Evolutionary conservation across 306 rosid species (phyloP).

Genomic region (Cucumis cinereus): DNA sequence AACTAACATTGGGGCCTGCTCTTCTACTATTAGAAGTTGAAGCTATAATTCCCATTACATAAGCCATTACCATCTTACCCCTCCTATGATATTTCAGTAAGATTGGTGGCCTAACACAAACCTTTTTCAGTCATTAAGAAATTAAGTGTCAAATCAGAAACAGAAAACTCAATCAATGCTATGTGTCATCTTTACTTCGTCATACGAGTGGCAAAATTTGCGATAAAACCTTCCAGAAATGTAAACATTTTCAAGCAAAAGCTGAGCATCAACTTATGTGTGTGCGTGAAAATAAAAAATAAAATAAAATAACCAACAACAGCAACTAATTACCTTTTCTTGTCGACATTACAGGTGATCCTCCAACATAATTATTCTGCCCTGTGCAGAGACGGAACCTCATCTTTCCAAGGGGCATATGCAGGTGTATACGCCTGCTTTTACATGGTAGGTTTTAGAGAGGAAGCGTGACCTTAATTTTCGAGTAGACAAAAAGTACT

Average conservation of each 20-base stretch:
- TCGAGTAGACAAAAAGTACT: background rate
- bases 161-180: background rate
- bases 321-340: constrained; percentile 34
- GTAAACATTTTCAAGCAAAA: background rate
- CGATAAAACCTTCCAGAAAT: background rate
- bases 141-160: background rate
- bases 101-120: background rate
- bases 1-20: no score
- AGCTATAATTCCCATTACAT: no score
- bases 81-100: no score
- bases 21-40: no score
- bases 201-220: background rate
- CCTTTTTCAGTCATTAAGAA: background rate
- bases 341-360: constrained; percentile 33
- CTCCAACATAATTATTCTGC: constrained; percentile 31
- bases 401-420: constrained; percentile 23
- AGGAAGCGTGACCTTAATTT: background rate
- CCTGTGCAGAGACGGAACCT: constrained; percentile 31
- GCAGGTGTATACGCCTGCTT: constrained; percentile 46
- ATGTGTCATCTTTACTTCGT: background rate
- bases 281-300: no score
- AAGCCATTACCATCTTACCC: no score
- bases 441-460: constrained; percentile 1
- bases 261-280: background rate
- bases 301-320: no score